phyloP scores from a whole-genome alignment of 345 rosid species.

The Cochlearia excelsa region DNA sequence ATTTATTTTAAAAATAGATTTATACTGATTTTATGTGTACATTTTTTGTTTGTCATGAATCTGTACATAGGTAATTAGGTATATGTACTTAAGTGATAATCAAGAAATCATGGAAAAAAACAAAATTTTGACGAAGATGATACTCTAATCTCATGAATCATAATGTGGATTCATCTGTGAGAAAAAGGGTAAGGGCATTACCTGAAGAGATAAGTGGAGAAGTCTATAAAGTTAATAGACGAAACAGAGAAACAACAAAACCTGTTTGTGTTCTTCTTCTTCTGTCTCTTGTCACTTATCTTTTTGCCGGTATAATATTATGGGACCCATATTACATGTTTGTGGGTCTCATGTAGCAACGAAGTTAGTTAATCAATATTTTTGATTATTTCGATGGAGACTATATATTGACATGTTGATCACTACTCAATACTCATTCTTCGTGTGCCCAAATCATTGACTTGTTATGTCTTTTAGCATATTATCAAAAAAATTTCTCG shows the following conservation, averaged over 20 bases:
- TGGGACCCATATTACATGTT: conserved; percentile 35
- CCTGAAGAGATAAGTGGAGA: conserved; percentile 25
- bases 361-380: conserved; percentile 5
- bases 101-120: background rate
- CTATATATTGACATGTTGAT: conserved; percentile 36
- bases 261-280: conserved; percentile 1
- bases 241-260: conserved; percentile 13
- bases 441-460: conserved; percentile 18
- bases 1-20: background rate
- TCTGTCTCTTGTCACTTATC: conserved; percentile 21
- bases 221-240: conserved; percentile 13
- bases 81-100: background rate
- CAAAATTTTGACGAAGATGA: conserved; percentile 8
- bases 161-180: conserved; percentile 13
- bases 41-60: too few species aligned
- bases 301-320: conserved; percentile 8
- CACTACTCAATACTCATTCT: conserved; percentile 25
- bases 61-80: background rate
- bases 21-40: background rate
- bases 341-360: conserved; percentile 39
- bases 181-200: conserved; percentile 16
- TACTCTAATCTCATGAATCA: background rate
- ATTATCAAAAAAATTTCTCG: too few species aligned
- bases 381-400: conserved; percentile 27
- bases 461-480: conserved; percentile 1